A percentile compares a stretch with the other conserved stretches of the same genome.
These are phyloP conservation scores for Calonectria pteridis DNA, from an alignment of 2,329 filamentous ascomycete genomes.

Conservation along the genomic window DNA sequence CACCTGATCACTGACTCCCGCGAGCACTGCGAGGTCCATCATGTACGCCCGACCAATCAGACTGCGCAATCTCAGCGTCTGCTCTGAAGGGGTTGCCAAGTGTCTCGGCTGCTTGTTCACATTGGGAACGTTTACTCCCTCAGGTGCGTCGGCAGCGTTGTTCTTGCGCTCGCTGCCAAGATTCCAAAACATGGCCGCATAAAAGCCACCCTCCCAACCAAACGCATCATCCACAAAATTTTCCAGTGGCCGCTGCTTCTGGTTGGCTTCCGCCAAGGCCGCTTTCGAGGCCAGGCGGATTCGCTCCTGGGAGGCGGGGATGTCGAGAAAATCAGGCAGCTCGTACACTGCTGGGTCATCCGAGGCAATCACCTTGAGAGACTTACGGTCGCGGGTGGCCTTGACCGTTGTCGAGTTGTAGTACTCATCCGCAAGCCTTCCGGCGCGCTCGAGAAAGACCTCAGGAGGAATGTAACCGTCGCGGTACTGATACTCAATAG, in stretches of 20 bases:
- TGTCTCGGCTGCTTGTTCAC: constrained; percentile 42
- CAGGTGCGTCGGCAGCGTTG: constrained; percentile 52
- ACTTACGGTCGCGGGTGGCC: constrained; percentile 52
- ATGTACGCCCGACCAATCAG: constrained; percentile 85
- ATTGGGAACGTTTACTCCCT: constrained; percentile 39
- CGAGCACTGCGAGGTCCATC: constrained; percentile 82
- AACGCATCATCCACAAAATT: constrained; percentile 81
- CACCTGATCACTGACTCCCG: constrained; percentile 75
- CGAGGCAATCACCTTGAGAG: constrained; percentile 76
- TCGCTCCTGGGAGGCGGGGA: constrained; percentile 77
- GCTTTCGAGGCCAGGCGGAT: constrained; percentile 80
- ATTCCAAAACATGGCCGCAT: constrained; percentile 83
- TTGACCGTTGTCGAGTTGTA: constrained; percentile 58
- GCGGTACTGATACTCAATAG: constrained; percentile 81
- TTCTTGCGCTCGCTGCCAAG: constrained; percentile 67
- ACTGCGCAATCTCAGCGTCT: constrained; percentile 76
- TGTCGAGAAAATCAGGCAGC: constrained; percentile 70
- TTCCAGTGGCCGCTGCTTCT: constrained; percentile 65
- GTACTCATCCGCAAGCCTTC: constrained; percentile 64
- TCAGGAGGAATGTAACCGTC: constrained; percentile 83
- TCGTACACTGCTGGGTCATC: constrained; percentile 84
- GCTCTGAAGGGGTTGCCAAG: constrained; percentile 55
- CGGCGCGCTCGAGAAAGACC: constrained; percentile 72
- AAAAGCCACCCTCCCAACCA: constrained; percentile 93
- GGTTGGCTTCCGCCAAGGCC: constrained; percentile 54